Evolutionary conservation across 169 alveolate species (phyloP).

Genomic region (Cryptosporidium parvum): DNA sequence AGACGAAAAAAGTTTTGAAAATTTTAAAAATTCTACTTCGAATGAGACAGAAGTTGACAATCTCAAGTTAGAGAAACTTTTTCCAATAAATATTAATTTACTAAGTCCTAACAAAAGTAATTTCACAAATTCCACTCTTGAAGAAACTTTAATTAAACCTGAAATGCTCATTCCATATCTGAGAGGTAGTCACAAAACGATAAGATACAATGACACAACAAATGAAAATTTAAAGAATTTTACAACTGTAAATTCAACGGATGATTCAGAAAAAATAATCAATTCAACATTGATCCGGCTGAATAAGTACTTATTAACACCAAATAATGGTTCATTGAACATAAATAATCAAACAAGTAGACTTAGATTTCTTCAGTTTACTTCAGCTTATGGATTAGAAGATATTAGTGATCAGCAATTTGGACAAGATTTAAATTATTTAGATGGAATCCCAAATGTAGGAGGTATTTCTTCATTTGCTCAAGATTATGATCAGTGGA

Average conservation of each 20-base stretch:
- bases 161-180: conserved; percentile 21
- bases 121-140: not conserved
- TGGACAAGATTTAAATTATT: not conserved
- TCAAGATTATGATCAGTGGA: not conserved
- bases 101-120: not conserved
- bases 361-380: conserved; percentile 45
- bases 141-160: not conserved
- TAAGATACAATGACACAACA: not conserved
- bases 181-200: conserved; percentile 38
- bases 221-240: conserved; percentile 2
- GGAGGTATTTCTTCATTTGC: not conserved
- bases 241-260: not conserved
- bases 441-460: conserved; percentile 8
- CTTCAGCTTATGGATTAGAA: conserved; percentile 34
- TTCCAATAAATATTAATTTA: not conserved
- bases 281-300: conserved; percentile 1
- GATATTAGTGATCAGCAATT: not conserved
- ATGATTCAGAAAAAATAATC: conserved; percentile 26
- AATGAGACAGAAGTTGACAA: not conserved
- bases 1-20: conserved; percentile 9
- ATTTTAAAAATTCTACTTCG: not conserved
- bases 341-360: not conserved
- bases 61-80: not conserved
- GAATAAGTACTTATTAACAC: not conserved
- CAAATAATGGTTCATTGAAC: not conserved